Evolutionary conservation across 306 rosid genomes (phyloP).

Genomic region (Cicer arietinum): DNA sequence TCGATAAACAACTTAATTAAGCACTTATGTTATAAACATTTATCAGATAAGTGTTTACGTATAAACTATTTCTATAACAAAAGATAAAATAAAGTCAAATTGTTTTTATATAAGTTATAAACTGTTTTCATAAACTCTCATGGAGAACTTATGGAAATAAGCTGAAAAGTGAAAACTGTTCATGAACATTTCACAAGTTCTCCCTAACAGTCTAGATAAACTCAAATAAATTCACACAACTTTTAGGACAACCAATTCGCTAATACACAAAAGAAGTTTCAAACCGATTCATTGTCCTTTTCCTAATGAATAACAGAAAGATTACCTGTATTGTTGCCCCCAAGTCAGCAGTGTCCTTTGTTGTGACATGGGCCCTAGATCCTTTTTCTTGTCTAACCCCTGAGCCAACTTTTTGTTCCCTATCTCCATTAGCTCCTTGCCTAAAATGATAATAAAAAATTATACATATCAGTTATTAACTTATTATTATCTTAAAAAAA

Average conservation of each 20-base stretch:
- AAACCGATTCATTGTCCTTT: not conserved
- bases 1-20: no score
- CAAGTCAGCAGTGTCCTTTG: conserved; percentile 48
- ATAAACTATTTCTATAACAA: no score
- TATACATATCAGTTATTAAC: conserved; percentile 14
- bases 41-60: no score
- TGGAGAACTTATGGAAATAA: no score
- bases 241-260: not conserved
- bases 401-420: conserved; percentile 52
- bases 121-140: no score
- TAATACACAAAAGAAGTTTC: not conserved
- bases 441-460: conserved; percentile 47
- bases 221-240: no score
- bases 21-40: no score
- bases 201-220: no score
- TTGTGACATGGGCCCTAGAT: conserved; percentile 41
- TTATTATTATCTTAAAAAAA: not conserved
- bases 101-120: no score
- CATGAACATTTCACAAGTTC: no score
- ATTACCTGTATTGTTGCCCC: conserved; percentile 61
- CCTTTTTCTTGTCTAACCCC: conserved; percentile 64
- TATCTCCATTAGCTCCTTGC: conserved; percentile 64
- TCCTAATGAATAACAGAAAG: not conserved
- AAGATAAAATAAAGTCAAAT: no score
- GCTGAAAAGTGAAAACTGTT: no score